phyloP scores from a whole-genome alignment of 371 early-diverging fungal genomes.

The Batrachochytrium dendrobatidis region DNA sequence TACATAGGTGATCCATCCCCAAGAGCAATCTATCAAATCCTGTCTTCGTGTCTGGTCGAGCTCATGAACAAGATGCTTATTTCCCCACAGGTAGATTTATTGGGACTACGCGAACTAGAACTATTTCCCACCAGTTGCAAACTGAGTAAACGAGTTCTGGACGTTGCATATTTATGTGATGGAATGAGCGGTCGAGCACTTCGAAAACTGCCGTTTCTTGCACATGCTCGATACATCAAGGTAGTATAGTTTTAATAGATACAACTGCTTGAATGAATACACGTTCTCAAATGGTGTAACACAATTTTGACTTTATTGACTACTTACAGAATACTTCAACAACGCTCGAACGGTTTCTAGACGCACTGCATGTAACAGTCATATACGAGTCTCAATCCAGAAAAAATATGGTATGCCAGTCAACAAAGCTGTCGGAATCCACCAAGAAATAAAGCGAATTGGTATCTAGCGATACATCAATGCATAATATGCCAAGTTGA shows the following conservation, averaged over 20 bases:
- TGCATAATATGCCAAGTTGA: no score
- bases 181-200: constrained; percentile 42
- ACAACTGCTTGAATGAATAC: constrained; percentile 2
- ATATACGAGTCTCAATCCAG: no score
- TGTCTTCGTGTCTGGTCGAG: constrained; percentile 40
- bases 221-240: constrained; percentile 25
- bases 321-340: no score
- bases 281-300: no score
- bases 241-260: constrained; percentile 8
- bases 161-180: constrained; percentile 1
- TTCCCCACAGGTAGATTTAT: constrained; percentile 1
- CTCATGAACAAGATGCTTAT: constrained; percentile 38
- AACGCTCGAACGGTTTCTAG: not conserved
- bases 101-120: constrained; percentile 2
- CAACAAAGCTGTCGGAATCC: no score
- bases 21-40: constrained; percentile 45
- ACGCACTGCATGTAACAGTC: not conserved
- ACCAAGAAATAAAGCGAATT: no score
- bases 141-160: not conserved
- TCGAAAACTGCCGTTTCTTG: constrained; percentile 45
- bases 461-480: no score
- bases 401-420: no score
- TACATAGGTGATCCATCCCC: constrained; percentile 39
- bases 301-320: no score
- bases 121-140: not conserved